Evolutionary conservation across 2,329 filamentous ascomycete genomes (phyloP), one percentile per base, ranked within the genome.

Genomic region (Pestalotiopsis fici): DNA sequence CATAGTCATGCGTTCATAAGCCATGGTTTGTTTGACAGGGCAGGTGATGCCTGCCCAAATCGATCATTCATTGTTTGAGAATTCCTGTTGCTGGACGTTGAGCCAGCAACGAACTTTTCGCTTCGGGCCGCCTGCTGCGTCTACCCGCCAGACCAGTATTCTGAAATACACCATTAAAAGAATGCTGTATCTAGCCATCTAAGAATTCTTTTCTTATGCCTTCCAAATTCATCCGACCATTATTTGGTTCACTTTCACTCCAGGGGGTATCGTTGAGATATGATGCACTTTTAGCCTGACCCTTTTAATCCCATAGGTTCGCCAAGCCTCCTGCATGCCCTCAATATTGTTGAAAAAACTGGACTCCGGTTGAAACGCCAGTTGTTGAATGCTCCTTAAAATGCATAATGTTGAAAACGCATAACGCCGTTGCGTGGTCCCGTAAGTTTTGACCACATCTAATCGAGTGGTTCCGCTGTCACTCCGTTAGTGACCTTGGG

Each of bases 261-360:
- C 67, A 57, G 76, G 78, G n/a, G 79, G 79, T 81, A 81, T 81
- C 79, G 79, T 80, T 81, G 79, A 81, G 79, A 80, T 81, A 74
- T 78, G 68, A 77, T 76, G 72, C 74, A 72, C 67, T 74, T 71
- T 73, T 72, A 71, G 71, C 72, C 72, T 70, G 62, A 70, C 69
- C 74, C 74, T 73, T 73, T 75, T 73, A 35, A 50, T 50, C 75
- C 70, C 65, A 63, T 59, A 67, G 69, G 70, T 67, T 68, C 59
- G 69, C 69, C 69, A 69, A 66, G 67, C 68, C 68, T 67, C 65
- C 60, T 69, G 69, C 72, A 71, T 70, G 68, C 71, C 71, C 69
- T 74, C 71, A 69, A 70, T 72, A 75, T 77, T 77, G 74, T 78
- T 77, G 74, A 77, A 77, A 78, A 77, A 73, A 69, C 70, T 73